Evolutionary conservation across 176 grass and related monocot genomes (phyloP).

Genomic region (Lolium rigidum): DNA sequence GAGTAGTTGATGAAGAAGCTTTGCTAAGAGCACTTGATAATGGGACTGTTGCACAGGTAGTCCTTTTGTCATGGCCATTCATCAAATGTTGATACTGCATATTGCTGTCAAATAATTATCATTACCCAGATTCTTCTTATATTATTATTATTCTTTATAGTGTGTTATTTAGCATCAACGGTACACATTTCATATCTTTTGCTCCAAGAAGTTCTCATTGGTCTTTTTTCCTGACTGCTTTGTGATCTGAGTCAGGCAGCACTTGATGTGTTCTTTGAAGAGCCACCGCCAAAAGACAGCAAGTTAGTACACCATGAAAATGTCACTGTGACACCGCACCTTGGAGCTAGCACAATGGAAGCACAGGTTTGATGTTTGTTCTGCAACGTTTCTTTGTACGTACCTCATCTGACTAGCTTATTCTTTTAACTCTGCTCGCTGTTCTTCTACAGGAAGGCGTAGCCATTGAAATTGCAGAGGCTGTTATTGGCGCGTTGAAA

Average conservation of each 20-base stretch:
- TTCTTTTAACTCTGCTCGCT: not conserved
- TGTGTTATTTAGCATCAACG: constrained; percentile 28
- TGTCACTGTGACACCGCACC: constrained; percentile 84
- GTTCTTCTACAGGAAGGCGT: constrained; percentile 70
- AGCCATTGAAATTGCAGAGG: constrained; percentile 90
- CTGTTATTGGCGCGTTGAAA: constrained; percentile 78
- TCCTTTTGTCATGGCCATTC: not conserved
- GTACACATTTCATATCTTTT: not conserved
- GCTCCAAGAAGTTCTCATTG: constrained; percentile 12
- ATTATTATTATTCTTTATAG: not conserved
- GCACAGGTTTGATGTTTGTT: constrained; percentile 70
- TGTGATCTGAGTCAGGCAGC: constrained; percentile 65
- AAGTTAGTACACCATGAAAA: constrained; percentile 90
- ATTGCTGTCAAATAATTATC: not conserved
- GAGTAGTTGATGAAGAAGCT: constrained; percentile 87
- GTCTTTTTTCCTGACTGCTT: constrained; percentile 44
- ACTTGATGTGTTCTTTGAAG: constrained; percentile 92
- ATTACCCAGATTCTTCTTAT: not conserved
- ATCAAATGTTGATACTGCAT: not conserved
- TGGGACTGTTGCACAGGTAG: constrained; percentile 48
- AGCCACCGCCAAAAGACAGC: constrained; percentile 74
- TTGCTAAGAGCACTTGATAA: constrained; percentile 35
- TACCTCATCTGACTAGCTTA: not conserved
- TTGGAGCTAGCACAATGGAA: constrained; percentile 93
- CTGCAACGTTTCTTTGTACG: not conserved